Conservation (phyloP, 495 filamentous ascomycete species). For the Penicillium ucsense region DNA sequence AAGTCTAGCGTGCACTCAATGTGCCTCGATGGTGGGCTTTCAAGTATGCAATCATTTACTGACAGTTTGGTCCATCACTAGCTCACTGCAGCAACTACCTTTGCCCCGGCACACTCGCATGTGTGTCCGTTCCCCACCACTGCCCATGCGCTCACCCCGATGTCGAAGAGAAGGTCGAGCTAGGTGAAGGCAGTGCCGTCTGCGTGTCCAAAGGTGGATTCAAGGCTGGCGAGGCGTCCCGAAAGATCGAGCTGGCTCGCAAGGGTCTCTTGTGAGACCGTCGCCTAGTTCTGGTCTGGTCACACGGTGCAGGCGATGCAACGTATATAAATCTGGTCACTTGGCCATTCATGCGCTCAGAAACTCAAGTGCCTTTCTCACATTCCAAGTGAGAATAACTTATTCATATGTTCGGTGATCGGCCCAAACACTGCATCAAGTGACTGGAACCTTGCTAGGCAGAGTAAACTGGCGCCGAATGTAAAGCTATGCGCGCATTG, state of each 20-base stretch:
- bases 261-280: conserved; percentile 64
- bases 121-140: conserved; percentile 88
- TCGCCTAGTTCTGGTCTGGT: neutral
- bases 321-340: neutral
- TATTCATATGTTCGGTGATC: neutral
- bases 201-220: conserved; percentile 79
- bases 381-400: neutral
- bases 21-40: too few relatives aligned
- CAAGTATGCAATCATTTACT: neutral
- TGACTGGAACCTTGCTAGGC: too few relatives aligned
- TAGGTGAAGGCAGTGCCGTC: conserved; percentile 69
- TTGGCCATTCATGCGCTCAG: neutral
- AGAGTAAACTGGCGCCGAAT: too few relatives aligned
- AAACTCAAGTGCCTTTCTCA: too few relatives aligned
- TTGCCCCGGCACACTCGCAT: conserved; percentile 83
- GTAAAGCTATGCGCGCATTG: too few relatives aligned
- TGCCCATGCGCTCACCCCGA: conserved; percentile 78
- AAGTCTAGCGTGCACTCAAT: neutral
- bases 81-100: conserved; percentile 80
- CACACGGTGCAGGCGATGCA: neutral
- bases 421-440: too few relatives aligned
- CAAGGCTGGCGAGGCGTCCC: conserved; percentile 59
- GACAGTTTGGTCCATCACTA: conserved; percentile 12
- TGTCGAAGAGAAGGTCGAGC: conserved; percentile 81
- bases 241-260: conserved; percentile 72